Base-by-base conservation (phyloP, 202 grass and related monocot genomes). In the Thinopyrum obtusiflorum region DNA sequence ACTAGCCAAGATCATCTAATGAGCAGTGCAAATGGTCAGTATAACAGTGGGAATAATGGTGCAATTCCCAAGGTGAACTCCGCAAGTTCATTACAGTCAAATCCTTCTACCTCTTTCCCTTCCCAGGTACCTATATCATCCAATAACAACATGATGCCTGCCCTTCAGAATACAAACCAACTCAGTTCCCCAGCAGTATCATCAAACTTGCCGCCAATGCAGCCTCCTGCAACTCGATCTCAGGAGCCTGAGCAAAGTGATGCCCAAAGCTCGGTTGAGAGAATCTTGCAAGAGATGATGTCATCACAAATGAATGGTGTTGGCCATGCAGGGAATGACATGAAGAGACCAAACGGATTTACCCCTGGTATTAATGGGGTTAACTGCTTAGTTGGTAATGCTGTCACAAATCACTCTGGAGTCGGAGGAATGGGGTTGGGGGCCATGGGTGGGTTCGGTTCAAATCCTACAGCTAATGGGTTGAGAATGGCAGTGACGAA, bases 221-320 rank as follows among this genome's bases (percentile, higher is more conserved):
- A 94, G 24, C 82, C 89, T 44, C 74, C 87, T 68, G 64, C 87
- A 35, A 64, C 82, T 53, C 95, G 89, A 40, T 31, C 81, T 47
- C 93, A 92, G 83, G 85, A 91, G 69, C 57, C 92, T 37, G 90
- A 95, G 66, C 65, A 84, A 47, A 91, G 73, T 71, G 95, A 95
- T 40, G 86, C 95, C 57, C 93, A 98, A 73, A 98, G 93, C 47
- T 98, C 93, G 0, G 93, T 98, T 77, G 86, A 98, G 86, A 90
- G 86, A 85, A 95, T 98, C 60, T 76, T 98, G 74, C 95, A 95
- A 72, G 95, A 90, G 66, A 69, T 98, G 87, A 92, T 98, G 93
- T 92, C 95, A 47, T 87, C 95, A 23, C 95, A 95, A 67, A 69
- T 93, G 85, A 98, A 95, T 61, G 86, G 91, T 39, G 51, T 81